Evolutionary conservation across 352 stramenopile species (phyloP), one percentile per base, ranked within the genome.

Genomic region (Phytopythium montanum): DNA sequence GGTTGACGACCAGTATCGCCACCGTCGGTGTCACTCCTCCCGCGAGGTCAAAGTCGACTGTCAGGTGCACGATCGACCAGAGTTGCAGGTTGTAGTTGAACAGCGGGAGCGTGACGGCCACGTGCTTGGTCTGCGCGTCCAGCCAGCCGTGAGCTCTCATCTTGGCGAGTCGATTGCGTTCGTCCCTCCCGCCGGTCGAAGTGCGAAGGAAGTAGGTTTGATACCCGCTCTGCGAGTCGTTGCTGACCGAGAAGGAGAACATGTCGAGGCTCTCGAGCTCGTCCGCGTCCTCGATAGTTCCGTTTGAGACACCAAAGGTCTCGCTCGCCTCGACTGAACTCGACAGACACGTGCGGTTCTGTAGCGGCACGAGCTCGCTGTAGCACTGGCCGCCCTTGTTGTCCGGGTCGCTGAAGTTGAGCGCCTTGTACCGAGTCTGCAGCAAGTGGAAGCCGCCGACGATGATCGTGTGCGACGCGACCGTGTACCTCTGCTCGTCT

Each of bases 31-130:
- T 75, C 3, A 90, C 74, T 0, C 76, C 80, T 18, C 80, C 80
- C 1, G 80, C 80, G 21, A 88, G 64, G 31, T 90, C 77, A 39
- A 90, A 90, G 23, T 68, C 60, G 26, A 90, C 58, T 2, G 68
- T 75, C 31, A 90, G 62, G 16, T 87, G 58, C 7, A 90, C 70
- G 29, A 90, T 72, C 19, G 77, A 88, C 66, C 75, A 79, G 44
- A 88, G 62, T 28, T 85, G 82, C 45, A 87, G 66, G 29, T 84
- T 86, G 28, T 60, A 65, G 36, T 90, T 90, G 66, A 81, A 90
- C 42, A 90, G 54, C 5, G 77, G 61, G 74, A 90, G 75, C 5
- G 66, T 75, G 54, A 90, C 79, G 13, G 66, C 61, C 16, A 88
- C 70, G 10, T 64, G 38, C 36, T 81, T 83, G n/a, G 80, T 90